Evolutionary conservation across 768 basidiomycete genomes (phyloP).

Genomic region (Hemileccinum rubropunctum): DNA sequence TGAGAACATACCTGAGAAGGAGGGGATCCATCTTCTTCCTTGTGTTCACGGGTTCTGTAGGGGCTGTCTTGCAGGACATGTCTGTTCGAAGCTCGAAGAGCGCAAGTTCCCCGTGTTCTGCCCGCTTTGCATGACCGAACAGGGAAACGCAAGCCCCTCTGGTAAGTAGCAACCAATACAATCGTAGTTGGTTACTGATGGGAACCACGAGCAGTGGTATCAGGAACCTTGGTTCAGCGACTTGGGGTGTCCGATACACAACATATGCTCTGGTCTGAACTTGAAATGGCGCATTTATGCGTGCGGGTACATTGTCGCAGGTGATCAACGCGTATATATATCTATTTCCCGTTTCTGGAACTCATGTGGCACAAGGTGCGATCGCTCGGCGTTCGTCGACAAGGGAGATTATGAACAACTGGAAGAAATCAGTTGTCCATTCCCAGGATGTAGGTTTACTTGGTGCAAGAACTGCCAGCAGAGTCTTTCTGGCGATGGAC

Average conservation of each 20-base stretch:
- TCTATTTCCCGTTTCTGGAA: not conserved
- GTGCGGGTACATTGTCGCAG: slow-evolving; percentile 47
- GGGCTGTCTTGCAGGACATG: slow-evolving; percentile 44
- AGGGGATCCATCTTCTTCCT: slow-evolving; percentile 36
- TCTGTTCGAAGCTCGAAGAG: slow-evolving; percentile 46
- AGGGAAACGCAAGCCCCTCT: slow-evolving; percentile 25
- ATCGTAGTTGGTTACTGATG: not conserved
- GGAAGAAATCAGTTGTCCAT: slow-evolving; percentile 48
- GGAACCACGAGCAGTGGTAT: slow-evolving; percentile 34
- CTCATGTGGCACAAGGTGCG: slow-evolving; percentile 42
- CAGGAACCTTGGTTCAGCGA: slow-evolving; percentile 33
- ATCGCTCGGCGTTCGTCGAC: slow-evolving; percentile 47
- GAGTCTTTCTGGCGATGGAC: slow-evolving; percentile 26
- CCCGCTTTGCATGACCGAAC: slow-evolving; percentile 48
- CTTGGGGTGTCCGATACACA: slow-evolving; percentile 44
- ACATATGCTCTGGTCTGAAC: slow-evolving; percentile 40
- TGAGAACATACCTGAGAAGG: slow-evolving; percentile 41
- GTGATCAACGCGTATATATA: slow-evolving; percentile 27
- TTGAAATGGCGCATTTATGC: slow-evolving; percentile 42
- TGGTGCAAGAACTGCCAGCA: slow-evolving; percentile 65
- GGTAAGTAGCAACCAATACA: slow-evolving; percentile 23
- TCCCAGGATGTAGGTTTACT: slow-evolving; percentile 43
- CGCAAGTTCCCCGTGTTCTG: slow-evolving; percentile 57
- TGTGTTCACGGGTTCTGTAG: slow-evolving; percentile 58
- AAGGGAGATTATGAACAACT: slow-evolving; percentile 41